Base-by-base conservation (phyloP, 345 rosid species). In the Lenwebbia sp. region DNA sequence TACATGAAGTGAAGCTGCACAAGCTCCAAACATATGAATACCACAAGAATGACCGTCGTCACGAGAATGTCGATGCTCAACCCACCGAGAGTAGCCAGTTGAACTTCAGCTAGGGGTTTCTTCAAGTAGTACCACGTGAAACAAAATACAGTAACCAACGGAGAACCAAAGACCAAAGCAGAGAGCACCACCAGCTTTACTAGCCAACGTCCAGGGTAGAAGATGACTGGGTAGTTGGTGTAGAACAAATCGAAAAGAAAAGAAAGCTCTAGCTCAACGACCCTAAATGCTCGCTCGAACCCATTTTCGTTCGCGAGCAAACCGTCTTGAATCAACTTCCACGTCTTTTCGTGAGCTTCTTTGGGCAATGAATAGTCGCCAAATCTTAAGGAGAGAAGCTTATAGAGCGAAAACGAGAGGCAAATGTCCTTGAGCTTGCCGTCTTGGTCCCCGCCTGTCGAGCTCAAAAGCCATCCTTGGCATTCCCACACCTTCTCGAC, bases 111-210 rank as follows among this genome's bases (percentile, higher is more conserved):
- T 51, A 11, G 53, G 15, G 53, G 53, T 51, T 4, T 13, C 4
- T 51, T 51, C 53, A 5, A 51, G 53, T 30, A 21, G 37, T 53
- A 30, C 65, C 10, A 8, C 49, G 70, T 52, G 10, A 28, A 60
- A 60, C 4, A 28, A 60, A 0, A 3, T 14, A 1, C 0, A 14
- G 28, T 28, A 3, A 28, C 13, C 21, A 6, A 0, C 0, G 28
- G 37, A n/a, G 37, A 60, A 60, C 37, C 37, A 60, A n/a, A 2
- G 19, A 28, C 5, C 58, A 55, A 54, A 54, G 7, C 1, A 23
- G 2, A 21, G 57, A 21, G 4, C 25, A 21, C 57, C 25, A 54
- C 3, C 57, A 17, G 22, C 55, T 51, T 51, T 13, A 4, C 15
- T 12, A 10, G 10, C 53, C 53, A 51, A 51, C 12, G 26, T 3